Conservation (phyloP, 495 filamentous ascomycete species). For the Xylaria castorea region DNA sequence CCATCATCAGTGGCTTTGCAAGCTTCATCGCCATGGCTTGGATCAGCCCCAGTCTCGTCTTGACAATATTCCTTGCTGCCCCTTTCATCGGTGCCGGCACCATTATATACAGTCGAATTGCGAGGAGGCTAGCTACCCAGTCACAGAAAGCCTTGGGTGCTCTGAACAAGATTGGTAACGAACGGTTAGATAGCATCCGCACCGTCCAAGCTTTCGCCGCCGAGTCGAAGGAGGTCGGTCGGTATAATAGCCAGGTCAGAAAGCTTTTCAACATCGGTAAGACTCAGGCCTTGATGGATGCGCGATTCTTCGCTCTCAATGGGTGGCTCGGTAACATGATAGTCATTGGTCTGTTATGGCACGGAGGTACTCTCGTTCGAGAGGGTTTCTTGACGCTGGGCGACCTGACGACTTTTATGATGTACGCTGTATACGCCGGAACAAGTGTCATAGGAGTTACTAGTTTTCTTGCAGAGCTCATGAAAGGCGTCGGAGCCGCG, state of each 20-base stretch:
- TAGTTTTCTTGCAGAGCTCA: conserved; percentile 95
- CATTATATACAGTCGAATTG: conserved; percentile 85
- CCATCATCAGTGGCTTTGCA: conserved; percentile 84
- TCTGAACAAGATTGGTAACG: conserved; percentile 95
- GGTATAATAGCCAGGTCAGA: conserved; percentile 90
- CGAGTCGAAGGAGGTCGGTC: conserved; percentile 83
- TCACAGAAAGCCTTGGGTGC: conserved; percentile 93
- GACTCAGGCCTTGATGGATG: conserved; percentile 83
- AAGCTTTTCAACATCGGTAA: conserved; percentile 90
- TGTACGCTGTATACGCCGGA: conserved; percentile 96
- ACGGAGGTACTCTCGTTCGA: conserved; percentile 88
- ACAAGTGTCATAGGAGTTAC: conserved; percentile 91
- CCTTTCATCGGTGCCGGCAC: conserved; percentile 92
- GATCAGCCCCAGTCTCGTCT: conserved; percentile 88
- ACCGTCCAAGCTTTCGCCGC: conserved; percentile 96
- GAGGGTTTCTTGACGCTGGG: conserved; percentile 85
- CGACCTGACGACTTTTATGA: conserved; percentile 94
- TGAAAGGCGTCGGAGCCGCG: conserved; percentile 97
- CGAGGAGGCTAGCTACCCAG: conserved; percentile 84
- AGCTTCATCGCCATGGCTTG: conserved; percentile 92
- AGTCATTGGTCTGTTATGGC: conserved; percentile 88
- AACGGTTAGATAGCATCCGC: conserved; percentile 91
- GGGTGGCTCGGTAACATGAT: conserved; percentile 95
- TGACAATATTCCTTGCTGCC: conserved; percentile 82
- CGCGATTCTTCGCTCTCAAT: conserved; percentile 89